A percentile compares a stretch with the other conserved stretches of the same genome.
These are phyloP conservation scores for Bruguiera gymnorhiza DNA, from an alignment of 345 rosid genomes.

Conservation along the genomic window DNA sequence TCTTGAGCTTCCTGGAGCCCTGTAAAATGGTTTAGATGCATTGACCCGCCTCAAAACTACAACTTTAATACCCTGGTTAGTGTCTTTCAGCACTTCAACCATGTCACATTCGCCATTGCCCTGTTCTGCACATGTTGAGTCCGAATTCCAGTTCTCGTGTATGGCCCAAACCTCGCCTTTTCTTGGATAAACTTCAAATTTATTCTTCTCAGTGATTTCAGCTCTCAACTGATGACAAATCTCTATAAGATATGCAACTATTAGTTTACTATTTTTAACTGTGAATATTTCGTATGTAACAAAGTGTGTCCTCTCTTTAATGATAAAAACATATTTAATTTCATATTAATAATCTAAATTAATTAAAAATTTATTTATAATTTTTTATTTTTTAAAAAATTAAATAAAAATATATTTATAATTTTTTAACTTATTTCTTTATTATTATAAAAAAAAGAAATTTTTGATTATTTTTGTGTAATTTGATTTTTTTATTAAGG, in stretches of 20 bases:
- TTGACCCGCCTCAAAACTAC: conserved; percentile 24
- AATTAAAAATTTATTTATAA: no score
- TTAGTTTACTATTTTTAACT: not conserved
- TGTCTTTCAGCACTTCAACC: conserved; percentile 44
- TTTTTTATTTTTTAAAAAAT: no score
- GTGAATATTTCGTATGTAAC: no score
- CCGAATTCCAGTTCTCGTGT: conserved; percentile 30
- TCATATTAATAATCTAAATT: no score
- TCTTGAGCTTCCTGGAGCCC: conserved; percentile 32
- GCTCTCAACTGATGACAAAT: conserved; percentile 49
- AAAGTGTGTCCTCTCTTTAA: no score
- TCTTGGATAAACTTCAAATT: conserved; percentile 38
- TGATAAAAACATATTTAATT: no score
- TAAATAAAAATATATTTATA: no score
- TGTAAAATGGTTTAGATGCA: conserved; percentile 25
- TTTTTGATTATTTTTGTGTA: no score
- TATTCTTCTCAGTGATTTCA: conserved; percentile 9
- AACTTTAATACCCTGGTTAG: conserved; percentile 23
- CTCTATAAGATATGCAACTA: conserved; percentile 18
- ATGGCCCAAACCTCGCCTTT: conserved; percentile 62
- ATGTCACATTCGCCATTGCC: conserved; percentile 35
- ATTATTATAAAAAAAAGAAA: no score
- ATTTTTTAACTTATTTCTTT: no score
- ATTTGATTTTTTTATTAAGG: no score
- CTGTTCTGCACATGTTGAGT: conserved; percentile 11